These are phyloP conservation scores for Pythium folliculosum DNA, from an alignment of 352 stramenopile genomes.

Conservation along the genomic window DNA sequence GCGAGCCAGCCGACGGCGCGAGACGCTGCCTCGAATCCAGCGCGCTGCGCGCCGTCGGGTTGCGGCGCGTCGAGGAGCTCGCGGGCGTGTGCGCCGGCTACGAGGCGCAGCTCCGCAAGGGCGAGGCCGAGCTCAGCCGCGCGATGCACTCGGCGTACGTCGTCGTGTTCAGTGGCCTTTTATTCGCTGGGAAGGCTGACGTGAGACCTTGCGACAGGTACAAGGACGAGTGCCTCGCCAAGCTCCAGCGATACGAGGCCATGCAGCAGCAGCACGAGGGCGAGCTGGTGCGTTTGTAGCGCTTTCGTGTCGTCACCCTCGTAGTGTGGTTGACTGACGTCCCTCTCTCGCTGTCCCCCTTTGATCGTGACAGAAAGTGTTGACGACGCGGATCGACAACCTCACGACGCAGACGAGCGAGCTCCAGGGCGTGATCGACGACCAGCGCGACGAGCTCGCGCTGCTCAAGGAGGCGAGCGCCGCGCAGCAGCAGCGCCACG, in stretches of 20 bases:
- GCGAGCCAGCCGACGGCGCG: not conserved
- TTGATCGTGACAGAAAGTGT: slow-evolving; percentile 16
- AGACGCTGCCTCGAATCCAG: slow-evolving; percentile 41
- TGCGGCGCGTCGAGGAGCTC: slow-evolving; percentile 45
- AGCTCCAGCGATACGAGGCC: slow-evolving; percentile 37
- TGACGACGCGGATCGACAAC: slow-evolving; percentile 29
- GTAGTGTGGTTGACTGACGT: not conserved
- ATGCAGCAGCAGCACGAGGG: slow-evolving; percentile 33
- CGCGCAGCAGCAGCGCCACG: slow-evolving; percentile 25
- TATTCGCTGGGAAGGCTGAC: no score
- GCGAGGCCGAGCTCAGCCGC: slow-evolving; percentile 49
- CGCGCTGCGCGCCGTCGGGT: slow-evolving; percentile 43
- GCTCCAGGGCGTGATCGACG: slow-evolving; percentile 22
- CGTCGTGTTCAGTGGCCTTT: not conserved
- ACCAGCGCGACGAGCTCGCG: slow-evolving; percentile 25
- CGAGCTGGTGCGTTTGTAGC: slow-evolving; percentile 37
- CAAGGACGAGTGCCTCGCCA: slow-evolving; percentile 41
- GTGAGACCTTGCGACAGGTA: no score
- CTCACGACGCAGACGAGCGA: slow-evolving; percentile 34
- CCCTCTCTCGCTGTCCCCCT: not conserved
- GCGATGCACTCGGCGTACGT: slow-evolving; percentile 44
- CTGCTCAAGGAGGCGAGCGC: slow-evolving; percentile 33
- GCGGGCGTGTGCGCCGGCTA: slow-evolving; percentile 43
- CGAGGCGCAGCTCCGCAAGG: slow-evolving; percentile 51
- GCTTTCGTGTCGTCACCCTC: not conserved